Conservation (phyloP, 441 rosid genomes). For the Syzygium malaccense region DNA sequence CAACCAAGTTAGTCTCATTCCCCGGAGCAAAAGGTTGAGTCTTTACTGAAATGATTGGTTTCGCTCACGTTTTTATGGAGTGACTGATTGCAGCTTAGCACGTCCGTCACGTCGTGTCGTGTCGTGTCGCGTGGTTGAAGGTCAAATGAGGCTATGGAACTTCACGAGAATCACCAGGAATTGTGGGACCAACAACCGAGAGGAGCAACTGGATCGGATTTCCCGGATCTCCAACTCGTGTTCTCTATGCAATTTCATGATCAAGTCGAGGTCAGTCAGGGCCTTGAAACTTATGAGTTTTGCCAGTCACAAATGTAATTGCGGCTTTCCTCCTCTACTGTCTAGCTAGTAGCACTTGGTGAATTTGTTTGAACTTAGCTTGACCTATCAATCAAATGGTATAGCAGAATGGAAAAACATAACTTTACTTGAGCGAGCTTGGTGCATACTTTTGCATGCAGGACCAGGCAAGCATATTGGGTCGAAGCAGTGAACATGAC, state of each 20-base stretch:
- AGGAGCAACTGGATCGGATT: slow-evolving; percentile 31
- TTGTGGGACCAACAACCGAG: slow-evolving; percentile 25
- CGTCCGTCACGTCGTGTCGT: neutral
- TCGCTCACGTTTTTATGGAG: neutral
- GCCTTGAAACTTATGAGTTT: neutral
- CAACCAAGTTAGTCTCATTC: slow-evolving; percentile 18
- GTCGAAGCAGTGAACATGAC: too few relatives aligned
- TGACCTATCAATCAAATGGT: neutral
- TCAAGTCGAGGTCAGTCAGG: slow-evolving; percentile 39
- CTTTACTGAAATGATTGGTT: neutral
- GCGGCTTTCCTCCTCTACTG: neutral
- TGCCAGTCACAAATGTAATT: neutral
- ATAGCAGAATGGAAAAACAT: too few relatives aligned
- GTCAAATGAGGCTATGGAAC: slow-evolving; percentile 40
- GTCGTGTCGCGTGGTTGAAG: slow-evolving; percentile 4
- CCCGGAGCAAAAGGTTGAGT: too few relatives aligned
- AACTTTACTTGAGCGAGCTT: too few relatives aligned
- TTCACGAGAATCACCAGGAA: slow-evolving; percentile 41
- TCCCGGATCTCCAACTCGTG: slow-evolving; percentile 56
- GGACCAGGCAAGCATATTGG: too few relatives aligned
- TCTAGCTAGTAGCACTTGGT: neutral
- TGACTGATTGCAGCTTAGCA: neutral
- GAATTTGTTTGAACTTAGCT: neutral
- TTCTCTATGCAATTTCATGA: slow-evolving; percentile 55
- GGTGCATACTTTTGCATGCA: too few relatives aligned